Percentiles rank a stretch among this genome's conserved stretches.
These are phyloP conservation scores for Termitomyces sp. DNA, from an alignment of 768 basidiomycete genomes.

Conservation along the genomic window DNA sequence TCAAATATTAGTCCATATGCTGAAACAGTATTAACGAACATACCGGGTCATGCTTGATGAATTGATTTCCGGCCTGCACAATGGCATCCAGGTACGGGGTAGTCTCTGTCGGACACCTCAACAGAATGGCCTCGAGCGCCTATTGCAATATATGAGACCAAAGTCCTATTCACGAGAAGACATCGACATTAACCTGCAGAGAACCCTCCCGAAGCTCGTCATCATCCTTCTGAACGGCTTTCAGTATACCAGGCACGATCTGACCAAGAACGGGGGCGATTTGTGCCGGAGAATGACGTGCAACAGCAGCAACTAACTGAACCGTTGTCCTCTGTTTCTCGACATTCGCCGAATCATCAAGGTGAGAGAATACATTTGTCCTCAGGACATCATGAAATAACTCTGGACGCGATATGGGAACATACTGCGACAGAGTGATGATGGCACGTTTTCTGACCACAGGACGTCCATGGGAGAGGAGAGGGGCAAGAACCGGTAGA, in stretches of 20 bases:
- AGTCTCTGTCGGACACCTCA: slow-evolving; percentile 82
- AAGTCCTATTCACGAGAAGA: not conserved
- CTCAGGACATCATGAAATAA: slow-evolving; percentile 62
- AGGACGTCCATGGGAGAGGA: slow-evolving; percentile 71
- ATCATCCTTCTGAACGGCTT: slow-evolving; percentile 69
- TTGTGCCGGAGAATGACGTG: slow-evolving; percentile 67
- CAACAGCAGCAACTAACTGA: slow-evolving; percentile 76
- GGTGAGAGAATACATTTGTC: slow-evolving; percentile 57
- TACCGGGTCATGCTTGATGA: slow-evolving; percentile 94
- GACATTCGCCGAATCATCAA: slow-evolving; percentile 45
- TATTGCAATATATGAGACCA: slow-evolving; percentile 20
- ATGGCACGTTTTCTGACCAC: slow-evolving; percentile 95
- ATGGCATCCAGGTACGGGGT: slow-evolving; percentile 68
- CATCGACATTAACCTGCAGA: slow-evolving; percentile 52
- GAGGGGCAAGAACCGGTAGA: slow-evolving; percentile 62
- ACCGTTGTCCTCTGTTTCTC: slow-evolving; percentile 78
- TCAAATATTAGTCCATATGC: not conserved
- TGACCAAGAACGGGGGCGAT: slow-evolving; percentile 57
- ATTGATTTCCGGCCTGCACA: slow-evolving; percentile 65
- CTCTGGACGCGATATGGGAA: slow-evolving; percentile 64
- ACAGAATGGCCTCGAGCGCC: slow-evolving; percentile 82
- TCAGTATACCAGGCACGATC: slow-evolving; percentile 69
- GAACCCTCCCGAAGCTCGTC: slow-evolving; percentile 81
- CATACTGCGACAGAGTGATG: slow-evolving; percentile 77
- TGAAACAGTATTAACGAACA: not conserved